These are phyloP conservation scores for Knoxia roxburghii DNA, from an alignment of 257 asterid genomes.

Conservation along the genomic window DNA sequence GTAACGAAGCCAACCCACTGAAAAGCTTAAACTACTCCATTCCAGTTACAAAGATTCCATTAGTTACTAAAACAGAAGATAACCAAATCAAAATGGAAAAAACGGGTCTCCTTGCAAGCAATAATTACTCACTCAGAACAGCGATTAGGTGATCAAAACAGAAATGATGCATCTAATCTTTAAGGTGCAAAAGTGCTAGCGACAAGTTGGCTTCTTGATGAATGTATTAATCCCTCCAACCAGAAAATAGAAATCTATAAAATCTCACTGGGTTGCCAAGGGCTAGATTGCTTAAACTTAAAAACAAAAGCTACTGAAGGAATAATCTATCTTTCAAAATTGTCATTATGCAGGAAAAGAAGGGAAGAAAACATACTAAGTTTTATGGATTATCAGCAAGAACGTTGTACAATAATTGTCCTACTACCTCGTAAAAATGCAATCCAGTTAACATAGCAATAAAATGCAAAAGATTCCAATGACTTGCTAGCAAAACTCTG, in stretches of 20 bases:
- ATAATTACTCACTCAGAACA: too few relatives aligned
- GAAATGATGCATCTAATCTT: not conserved
- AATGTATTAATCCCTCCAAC: not conserved
- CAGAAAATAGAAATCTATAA: not conserved
- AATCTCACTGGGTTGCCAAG: not conserved
- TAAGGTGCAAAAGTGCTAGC: not conserved
- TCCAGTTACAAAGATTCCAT: too few relatives aligned
- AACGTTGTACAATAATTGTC: too few relatives aligned
- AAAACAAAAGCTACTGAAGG: not conserved
- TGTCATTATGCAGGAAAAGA: too few relatives aligned
- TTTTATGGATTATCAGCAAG: too few relatives aligned
- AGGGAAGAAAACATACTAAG: too few relatives aligned
- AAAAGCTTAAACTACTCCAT: not conserved
- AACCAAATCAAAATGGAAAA: not conserved
- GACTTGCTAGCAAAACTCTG: not conserved
- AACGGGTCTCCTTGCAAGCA: too few relatives aligned
- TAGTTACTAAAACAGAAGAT: not conserved
- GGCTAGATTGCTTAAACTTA: not conserved
- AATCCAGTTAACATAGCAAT: too few relatives aligned
- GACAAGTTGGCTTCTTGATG: not conserved
- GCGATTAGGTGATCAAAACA: too few relatives aligned
- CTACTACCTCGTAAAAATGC: too few relatives aligned
- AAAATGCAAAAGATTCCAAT: too few relatives aligned
- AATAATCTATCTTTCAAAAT: too few relatives aligned
- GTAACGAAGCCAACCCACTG: not conserved